Evolutionary conservation across 164 flowering plant genomes (phyloP), one percentile per base, ranked within the genome.

Genomic region (Warburgia ugandensis): DNA sequence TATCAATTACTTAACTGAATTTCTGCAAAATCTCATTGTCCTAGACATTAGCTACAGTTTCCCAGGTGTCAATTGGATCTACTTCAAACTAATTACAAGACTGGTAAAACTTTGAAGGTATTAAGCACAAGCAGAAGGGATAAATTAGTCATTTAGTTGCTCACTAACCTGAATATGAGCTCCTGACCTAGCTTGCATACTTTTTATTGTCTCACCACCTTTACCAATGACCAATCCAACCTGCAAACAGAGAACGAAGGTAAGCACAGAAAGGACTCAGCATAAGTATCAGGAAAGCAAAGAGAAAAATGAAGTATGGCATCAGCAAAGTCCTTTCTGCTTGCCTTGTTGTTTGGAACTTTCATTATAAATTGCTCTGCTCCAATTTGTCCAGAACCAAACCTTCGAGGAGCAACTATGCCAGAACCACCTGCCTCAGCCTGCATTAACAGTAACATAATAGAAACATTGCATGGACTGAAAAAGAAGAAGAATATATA

Each of bases 171-270:
- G 98, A 66, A 92, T 81, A 33, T 85, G 87, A 60, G 98, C 98
- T 54, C 98, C 98, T 52, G 96, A 62, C 48, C 73, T 71, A 8
- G 77, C 75, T 70, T 87, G 98, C 83, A 87, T 87, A 67, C 49
- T 83, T 62, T 88, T 88, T 23, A 88, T 92, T 31, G 84, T 88
- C 60, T 92, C 98, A 35, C 98, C 96, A 23, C 96, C 95, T 72
- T 92, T 92, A 14, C 98, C 98, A 75, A 88, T 92, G 20, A 92
- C 75, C 60, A 88, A 63, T 28, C 91, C 98, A 66, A 92, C 98
- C 96, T 87, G 71, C 9, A 52, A 48, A 58, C 42, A 54, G 50
- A n/a, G 3, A 42, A 29, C 17, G 33, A 1, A 13, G 5, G n/a
- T 48, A 48, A 48, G 37, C 20, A 29, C 3, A 48, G 11, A n/a